A percentile compares a stretch with the other conserved stretches of the same genome.
These are phyloP conservation scores for Dorcoceras hygrometricum DNA, from an alignment of 257 asterid genomes.

Conservation along the genomic window DNA sequence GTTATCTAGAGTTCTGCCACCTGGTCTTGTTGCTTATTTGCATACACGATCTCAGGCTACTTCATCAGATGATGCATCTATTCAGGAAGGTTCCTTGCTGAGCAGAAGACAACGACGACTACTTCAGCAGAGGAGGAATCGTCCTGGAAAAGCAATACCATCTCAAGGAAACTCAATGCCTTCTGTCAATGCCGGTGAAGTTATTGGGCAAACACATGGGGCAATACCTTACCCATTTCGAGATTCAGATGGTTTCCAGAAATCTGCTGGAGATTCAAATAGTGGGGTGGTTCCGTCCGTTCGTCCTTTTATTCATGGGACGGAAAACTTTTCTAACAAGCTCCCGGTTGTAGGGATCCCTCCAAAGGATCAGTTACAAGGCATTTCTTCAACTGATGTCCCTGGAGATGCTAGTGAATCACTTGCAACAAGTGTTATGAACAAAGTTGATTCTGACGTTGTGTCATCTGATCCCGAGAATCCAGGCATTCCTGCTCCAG, in stretches of 20 bases:
- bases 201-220: slow-evolving; percentile 45
- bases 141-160: slow-evolving; percentile 57
- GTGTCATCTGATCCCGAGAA: slow-evolving; percentile 44
- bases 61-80: slow-evolving; percentile 59
- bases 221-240: slow-evolving; percentile 38
- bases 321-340: slow-evolving; percentile 43
- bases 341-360: slow-evolving; percentile 37
- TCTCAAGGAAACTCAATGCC: slow-evolving; percentile 53
- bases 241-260: slow-evolving; percentile 50
- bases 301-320: slow-evolving; percentile 41
- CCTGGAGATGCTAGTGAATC: slow-evolving; percentile 40
- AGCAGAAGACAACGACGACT: slow-evolving; percentile 84
- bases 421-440: slow-evolving; percentile 42
- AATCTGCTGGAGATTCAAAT: slow-evolving; percentile 40
- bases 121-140: slow-evolving; percentile 82
- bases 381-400: slow-evolving; percentile 39
- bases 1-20: slow-evolving; percentile 93
- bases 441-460: slow-evolving; percentile 44
- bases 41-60: slow-evolving; percentile 66
- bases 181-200: slow-evolving; percentile 50
- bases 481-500: slow-evolving; percentile 81
- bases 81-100: slow-evolving; percentile 73
- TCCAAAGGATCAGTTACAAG: slow-evolving; percentile 46
- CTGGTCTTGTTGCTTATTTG: slow-evolving; percentile 97
- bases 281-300: slow-evolving; percentile 38